A percentile compares a stretch with the other conserved stretches of the same genome.
phyloP scores from a whole-genome alignment of 805 yeast species.

The Saccharomycopsis javanensis region DNA sequence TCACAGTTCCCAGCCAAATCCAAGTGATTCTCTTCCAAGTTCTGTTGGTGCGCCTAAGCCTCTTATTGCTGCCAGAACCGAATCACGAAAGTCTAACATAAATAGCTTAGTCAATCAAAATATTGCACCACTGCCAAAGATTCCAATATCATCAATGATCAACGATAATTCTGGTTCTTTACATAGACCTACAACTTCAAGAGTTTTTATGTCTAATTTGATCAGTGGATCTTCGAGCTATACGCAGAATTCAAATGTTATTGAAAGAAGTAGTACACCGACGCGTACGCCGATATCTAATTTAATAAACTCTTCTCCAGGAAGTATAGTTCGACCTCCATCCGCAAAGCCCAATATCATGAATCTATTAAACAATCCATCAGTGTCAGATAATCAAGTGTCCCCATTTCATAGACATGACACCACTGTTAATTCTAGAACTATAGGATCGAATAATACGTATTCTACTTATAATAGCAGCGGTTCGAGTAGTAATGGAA shows the following conservation, averaged over 20 bases:
- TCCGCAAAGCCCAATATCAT: constrained; percentile 9
- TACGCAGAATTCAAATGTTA: not conserved
- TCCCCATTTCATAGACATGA: not conserved
- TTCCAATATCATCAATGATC: constrained; percentile 4
- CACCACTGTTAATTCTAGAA: not conserved
- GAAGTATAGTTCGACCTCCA: not conserved
- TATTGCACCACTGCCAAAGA: not conserved
- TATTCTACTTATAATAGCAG: not conserved
- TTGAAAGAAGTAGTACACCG: not conserved
- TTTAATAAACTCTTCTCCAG: not conserved
- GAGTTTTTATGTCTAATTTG: not conserved
- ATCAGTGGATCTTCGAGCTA: not conserved
- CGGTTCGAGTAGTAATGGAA: not conserved
- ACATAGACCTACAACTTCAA: not conserved
- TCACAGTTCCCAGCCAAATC: not conserved
- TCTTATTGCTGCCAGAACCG: not conserved
- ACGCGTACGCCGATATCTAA: constrained; percentile 3
- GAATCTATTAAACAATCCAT: constrained; percentile 10
- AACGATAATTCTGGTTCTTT: not conserved
- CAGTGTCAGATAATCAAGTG: not conserved
- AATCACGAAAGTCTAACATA: not conserved
- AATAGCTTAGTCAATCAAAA: not conserved
- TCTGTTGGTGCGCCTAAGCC: not conserved
- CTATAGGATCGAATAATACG: not conserved
- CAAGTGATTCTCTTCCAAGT: not conserved